Evolutionary conservation across 805 yeast genomes (phyloP).

Genomic region (Pichia heedii): DNA sequence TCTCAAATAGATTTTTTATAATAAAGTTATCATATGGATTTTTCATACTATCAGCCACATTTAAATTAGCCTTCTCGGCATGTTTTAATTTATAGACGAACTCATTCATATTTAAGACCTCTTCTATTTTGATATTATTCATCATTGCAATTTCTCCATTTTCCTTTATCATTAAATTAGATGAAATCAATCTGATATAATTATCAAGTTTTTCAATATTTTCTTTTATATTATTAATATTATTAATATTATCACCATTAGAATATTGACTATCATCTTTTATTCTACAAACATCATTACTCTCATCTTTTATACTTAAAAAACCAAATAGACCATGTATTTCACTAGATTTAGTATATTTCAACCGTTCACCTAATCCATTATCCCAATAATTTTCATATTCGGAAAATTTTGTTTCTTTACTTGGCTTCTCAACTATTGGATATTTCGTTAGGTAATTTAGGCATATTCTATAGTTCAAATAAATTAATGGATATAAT

Average conservation of each 20-base stretch:
- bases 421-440: conserved; percentile 27
- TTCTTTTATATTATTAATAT: background rate
- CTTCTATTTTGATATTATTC: conserved; percentile 8
- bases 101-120: too few species aligned
- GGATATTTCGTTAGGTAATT: conserved; percentile 68
- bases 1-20: conserved; percentile 58
- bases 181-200: too few species aligned
- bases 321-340: conserved; percentile 29
- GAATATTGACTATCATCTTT: background rate
- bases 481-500: conserved; percentile 50
- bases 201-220: background rate
- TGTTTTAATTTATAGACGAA: too few species aligned
- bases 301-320: conserved; percentile 5
- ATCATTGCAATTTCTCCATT: conserved; percentile 4
- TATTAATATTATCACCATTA: background rate
- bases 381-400: conserved; percentile 3
- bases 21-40: conserved; percentile 17
- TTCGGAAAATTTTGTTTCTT: conserved; percentile 28
- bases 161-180: too few species aligned
- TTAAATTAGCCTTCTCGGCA: too few species aligned
- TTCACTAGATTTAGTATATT: conserved; percentile 38
- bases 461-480: conserved; percentile 57
- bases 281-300: background rate
- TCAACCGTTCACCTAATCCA: conserved; percentile 22
- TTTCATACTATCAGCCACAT: too few species aligned